phyloP scores from a whole-genome alignment of 2,329 filamentous ascomycete genomes.

The Fusarium sp. region DNA sequence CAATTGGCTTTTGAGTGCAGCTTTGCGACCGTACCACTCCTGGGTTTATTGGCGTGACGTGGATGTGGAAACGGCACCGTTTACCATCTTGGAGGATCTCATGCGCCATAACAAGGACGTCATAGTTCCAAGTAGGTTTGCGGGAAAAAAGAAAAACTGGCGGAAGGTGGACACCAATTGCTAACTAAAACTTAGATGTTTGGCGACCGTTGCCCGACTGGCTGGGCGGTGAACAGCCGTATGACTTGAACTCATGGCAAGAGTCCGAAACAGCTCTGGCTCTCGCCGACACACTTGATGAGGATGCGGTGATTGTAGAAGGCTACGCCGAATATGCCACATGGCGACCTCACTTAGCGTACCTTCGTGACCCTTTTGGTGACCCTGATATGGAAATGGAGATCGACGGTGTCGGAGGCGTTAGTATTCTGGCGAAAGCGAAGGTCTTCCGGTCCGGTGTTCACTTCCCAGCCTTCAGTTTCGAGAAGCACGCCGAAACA shows the following conservation, averaged over 20 bases:
- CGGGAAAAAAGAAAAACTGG: not conserved
- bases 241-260: conserved; percentile 99
- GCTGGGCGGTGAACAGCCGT: conserved; percentile 98
- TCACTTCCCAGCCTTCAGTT: conserved; percentile 98
- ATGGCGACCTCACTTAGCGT: conserved; percentile 96
- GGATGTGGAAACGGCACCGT: conserved; percentile 96
- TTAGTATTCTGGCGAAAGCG: conserved; percentile 96
- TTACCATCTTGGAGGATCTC: conserved; percentile 95
- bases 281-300: conserved; percentile 92
- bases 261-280: conserved; percentile 97
- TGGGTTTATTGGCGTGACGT: conserved; percentile 99
- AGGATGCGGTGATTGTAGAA: conserved; percentile 98
- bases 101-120: conserved; percentile 99
- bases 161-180: not conserved
- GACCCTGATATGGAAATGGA: conserved; percentile 99
- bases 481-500: conserved; percentile 98
- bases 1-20: conserved; percentile 96
- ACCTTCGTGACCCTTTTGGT: conserved; percentile 94
- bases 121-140: conserved; percentile 91
- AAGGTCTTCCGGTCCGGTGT: conserved; percentile 94
- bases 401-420: conserved; percentile 96
- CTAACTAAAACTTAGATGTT: conserved; percentile 74
- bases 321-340: conserved; percentile 99
- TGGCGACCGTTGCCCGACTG: conserved; percentile 99
- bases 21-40: conserved; percentile 92